Evolutionary conservation across 352 stramenopile species (phyloP).

Genomic region (Phytophthora pseudosyringae): DNA sequence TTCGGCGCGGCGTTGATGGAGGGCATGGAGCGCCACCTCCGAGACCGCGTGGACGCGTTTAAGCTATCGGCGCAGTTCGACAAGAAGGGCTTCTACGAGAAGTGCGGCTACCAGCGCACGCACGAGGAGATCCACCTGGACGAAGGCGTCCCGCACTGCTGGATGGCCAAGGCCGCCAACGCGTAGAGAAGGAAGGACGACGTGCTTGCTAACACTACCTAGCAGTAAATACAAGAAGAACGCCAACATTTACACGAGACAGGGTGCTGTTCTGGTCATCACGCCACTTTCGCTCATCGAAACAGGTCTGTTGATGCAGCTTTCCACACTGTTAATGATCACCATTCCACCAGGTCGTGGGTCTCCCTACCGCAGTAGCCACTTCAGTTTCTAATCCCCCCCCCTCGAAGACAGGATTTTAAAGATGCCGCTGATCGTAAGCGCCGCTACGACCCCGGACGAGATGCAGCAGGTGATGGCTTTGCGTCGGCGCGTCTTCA

Average conservation of each 20-base stretch:
- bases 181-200: conserved; percentile 6
- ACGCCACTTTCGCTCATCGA: conserved; percentile 22
- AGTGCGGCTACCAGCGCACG: conserved; percentile 36
- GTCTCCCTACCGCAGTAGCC: conserved; percentile 2
- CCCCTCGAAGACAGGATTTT: background rate
- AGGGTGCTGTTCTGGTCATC: conserved; percentile 8
- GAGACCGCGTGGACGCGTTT: conserved; percentile 39
- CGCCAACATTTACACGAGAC: background rate
- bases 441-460: conserved; percentile 45
- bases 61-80: conserved; percentile 54
- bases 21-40: conserved; percentile 40
- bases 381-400: conserved; percentile 20
- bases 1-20: conserved; percentile 56
- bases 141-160: conserved; percentile 40
- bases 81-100: conserved; percentile 40
- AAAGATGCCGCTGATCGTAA: conserved; percentile 53
- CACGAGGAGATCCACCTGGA: conserved; percentile 41
- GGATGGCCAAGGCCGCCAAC: conserved; percentile 36
- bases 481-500: conserved; percentile 62
- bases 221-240: background rate
- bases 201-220: no score
- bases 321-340: background rate
- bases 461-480: conserved; percentile 51
- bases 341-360: background rate
- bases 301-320: conserved; percentile 25